Conservation (phyloP, 345 rosid species). For the Dipteronia sinensis region DNA sequence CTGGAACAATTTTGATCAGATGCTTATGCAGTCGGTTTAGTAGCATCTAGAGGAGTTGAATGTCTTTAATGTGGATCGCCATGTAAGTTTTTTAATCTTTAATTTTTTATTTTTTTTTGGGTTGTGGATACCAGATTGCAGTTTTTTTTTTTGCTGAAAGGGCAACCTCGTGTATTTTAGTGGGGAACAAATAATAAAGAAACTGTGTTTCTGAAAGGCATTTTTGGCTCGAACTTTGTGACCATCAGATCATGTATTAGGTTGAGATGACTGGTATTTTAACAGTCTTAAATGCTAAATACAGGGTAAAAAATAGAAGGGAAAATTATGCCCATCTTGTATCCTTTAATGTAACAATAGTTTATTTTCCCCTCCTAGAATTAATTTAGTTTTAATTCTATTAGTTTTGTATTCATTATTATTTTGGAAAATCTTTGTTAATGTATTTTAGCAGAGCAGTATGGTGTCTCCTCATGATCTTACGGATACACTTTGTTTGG, state of each 20-base stretch:
- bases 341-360: background rate
- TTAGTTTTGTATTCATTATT: background rate
- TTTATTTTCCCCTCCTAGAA: background rate
- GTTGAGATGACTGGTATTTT: background rate
- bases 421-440: background rate
- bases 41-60: slow-evolving; percentile 30
- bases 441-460: background rate
- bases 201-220: slow-evolving; percentile 15
- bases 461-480: background rate
- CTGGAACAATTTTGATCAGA: slow-evolving; percentile 45
- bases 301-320: background rate
- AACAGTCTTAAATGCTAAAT: background rate
- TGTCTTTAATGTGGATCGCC: slow-evolving; percentile 23
- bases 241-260: background rate
- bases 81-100: slow-evolving; percentile 28
- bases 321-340: background rate
- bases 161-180: slow-evolving; percentile 23
- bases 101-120: slow-evolving; percentile 14
- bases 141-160: slow-evolving; percentile 30
- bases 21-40: slow-evolving; percentile 23
- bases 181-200: slow-evolving; percentile 12
- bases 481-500: background rate
- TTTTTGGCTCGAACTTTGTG: background rate
- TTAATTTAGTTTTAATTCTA: background rate
- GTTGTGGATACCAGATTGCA: slow-evolving; percentile 26